Evolutionary conservation across 1,139 yeast genomes (phyloP), one percentile per base, ranked within the genome.

Genomic region (Lodderomyces beijingensis): DNA sequence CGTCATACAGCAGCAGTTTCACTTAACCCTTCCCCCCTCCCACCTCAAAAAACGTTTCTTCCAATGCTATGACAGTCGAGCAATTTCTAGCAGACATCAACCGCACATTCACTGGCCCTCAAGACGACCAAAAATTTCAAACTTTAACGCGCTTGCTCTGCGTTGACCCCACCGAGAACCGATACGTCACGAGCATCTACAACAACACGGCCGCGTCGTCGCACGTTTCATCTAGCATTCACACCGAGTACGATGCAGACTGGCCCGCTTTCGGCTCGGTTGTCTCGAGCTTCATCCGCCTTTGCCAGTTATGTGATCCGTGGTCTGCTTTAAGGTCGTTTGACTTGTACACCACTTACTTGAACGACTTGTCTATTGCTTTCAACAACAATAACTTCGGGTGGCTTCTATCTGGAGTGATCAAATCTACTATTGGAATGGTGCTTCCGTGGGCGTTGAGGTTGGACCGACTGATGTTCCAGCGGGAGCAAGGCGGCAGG

Each of bases 291-390:
- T 84, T 79, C 49, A 50, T 84, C 14, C 49, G 55, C 22, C 62
- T 77, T 32, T 61, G 77, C 27, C 58, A 71, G 29, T 78, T 77
- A 40, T 53, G 81, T 31, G 73, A 81, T 42, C 86, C 91, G 0
- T 61, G 74, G 64, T 73, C 84, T 2, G 42, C 66, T 2, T 51
- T 70, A 7, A 68, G 63, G 21, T 74, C 85, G 10, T 81, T 79
- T 46, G 88, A 81, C 46, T 54, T 77, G 25, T 69, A 75, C 42
- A 65, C 79, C 4, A 57, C 57, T 16, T 77, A 64, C 43, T 53
- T 76, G 29, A 72, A 72, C 35, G 74, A 75, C 39, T 50, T 82
- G 27, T 70, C 83, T 8, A 57, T 73, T 5, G 83, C 87, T 1
- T 74, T 81, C 47, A 65, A 68, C 44, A 77, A 79, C 44, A 57